Base-by-base conservation (phyloP, 768 basidiomycete genomes). In the Gyrodon lividus region DNA sequence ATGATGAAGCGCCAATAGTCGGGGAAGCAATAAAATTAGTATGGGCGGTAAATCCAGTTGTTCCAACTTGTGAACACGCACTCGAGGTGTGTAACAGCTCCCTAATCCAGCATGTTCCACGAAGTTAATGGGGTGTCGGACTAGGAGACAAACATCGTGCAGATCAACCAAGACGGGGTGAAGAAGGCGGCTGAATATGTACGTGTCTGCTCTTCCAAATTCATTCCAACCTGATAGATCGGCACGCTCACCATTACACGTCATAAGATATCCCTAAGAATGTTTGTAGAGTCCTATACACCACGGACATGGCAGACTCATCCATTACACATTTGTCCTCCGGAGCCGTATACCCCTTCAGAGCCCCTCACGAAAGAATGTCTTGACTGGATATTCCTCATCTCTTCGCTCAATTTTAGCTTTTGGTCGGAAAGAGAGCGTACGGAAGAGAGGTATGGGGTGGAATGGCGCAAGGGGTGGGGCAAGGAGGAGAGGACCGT, bases 311-410 rank as follows among this genome's bases (percentile, higher is more conserved):
- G 91, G 91, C 81, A 86, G 31, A 84, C 82, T 1, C 68, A 69
- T 16, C 59, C 77, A 5, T 72, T 93, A 34, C 92, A 94, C 62
- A 75, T 92, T 33, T 78, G 80, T 59, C 87, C 92, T 7, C 72
- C 80, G 0, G 84, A 87, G 56, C 82, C 83, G 0, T 83, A 83
- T 68, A 70, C 77, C 53, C 64, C 78, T 8, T 60, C 70, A 12
- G 69, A 84, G 48, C 78, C 83, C 7, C 68, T 74, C 52, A 87
- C 82, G 34, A 79, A 73, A 63, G 69, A 73, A 37, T 79, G 77
- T 42, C 72, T 94, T 24, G 74, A 93, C 70, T 95, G 92, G 92
- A 86, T 95, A 52, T 94, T 95, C 69, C 79, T 90, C 54, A 84
- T 95, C 37, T 92, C 87, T 2, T 79, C 85, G 14, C 78, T 92